Base-by-base conservation (phyloP, 305 asterid genomes). In the Fraxinus velutina region DNA sequence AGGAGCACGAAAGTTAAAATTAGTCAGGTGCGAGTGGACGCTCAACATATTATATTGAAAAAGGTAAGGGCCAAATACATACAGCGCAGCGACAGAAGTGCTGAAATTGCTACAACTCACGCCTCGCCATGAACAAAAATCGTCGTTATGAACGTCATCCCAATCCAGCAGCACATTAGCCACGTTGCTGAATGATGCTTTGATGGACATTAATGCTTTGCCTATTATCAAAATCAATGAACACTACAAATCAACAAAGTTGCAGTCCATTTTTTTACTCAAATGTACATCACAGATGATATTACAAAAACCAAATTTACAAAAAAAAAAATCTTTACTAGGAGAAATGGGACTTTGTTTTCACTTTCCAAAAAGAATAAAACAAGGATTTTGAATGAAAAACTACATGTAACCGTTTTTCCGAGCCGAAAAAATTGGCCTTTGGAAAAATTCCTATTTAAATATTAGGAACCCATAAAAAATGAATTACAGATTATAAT, bases 121-220 rank as follows among this genome's bases (percentile, higher is more conserved):
- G 36, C 99, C 99, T 64, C 96, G 79, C 99, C 99, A 96, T 22
- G 98, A 93, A 79, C 99, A 96, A 64, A 91, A 92, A 80, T 93
- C 98, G 19, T 86, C 89, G 84, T 90, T 90, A 44, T 91, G 98
- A 78, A 81, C 89, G 15, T 91, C 95, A 87, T 96, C 94, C 99
- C 99, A 96, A 81, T 94, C 97, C 79, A 88, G 88, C 3, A 96
- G 87, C 85, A 87, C 93, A 88, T 96, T 96, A 8, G 88, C 99
- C 50, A 88, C 94, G 78, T 96, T 93, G 87, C 99, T 90, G 32
- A 96, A 91, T 17, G 98, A 93, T 76, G 94, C 92, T 80, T 96
- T 96, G 55, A 96, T 85, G 81, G 96, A 88, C 96, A 94, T 90
- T 75, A 96, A 78, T 13, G 98, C 91, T 84, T 93, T 91, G 3